These are phyloP conservation scores for Botrytis medusae DNA, from an alignment of 2,329 filamentous ascomycete species.

Conservation along the genomic window DNA sequence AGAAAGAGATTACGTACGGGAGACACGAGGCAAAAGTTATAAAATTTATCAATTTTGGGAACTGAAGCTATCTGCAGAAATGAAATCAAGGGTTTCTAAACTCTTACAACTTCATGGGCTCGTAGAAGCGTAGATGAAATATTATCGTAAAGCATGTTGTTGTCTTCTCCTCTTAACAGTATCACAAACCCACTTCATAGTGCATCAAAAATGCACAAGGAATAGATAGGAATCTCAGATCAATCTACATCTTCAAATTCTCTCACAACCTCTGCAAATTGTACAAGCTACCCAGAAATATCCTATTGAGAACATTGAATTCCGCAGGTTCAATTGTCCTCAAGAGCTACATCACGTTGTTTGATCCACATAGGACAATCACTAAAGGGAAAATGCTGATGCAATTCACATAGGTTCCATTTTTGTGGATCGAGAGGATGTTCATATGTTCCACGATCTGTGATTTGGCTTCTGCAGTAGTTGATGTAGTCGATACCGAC, in stretches of 20 bases:
- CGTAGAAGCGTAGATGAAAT: too few relatives aligned
- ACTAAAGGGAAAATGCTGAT: not conserved
- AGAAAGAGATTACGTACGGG: too few relatives aligned
- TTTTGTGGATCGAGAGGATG: slow-evolving; percentile 2
- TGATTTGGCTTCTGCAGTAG: not conserved
- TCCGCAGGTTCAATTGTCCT: not conserved
- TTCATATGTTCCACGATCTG: not conserved
- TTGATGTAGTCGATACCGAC: not conserved
- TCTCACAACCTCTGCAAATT: not conserved
- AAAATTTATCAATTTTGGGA: accelerated
- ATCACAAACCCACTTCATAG: not conserved
- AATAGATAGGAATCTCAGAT: not conserved
- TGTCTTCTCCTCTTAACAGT: not conserved
- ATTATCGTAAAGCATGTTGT: not conserved
- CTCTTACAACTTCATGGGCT: too few relatives aligned
- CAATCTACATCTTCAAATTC: not conserved
- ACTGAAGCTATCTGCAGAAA: not conserved
- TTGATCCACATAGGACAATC: not conserved
- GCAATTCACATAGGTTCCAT: not conserved
- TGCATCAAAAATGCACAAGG: not conserved
- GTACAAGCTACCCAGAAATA: not conserved
- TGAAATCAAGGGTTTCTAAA: not conserved
- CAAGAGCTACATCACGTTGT: not conserved
- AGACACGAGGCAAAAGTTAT: not conserved
- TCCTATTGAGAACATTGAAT: not conserved